Evolutionary conservation across 352 stramenopile species (phyloP).

Genomic region (Blastocystis sp.): DNA sequence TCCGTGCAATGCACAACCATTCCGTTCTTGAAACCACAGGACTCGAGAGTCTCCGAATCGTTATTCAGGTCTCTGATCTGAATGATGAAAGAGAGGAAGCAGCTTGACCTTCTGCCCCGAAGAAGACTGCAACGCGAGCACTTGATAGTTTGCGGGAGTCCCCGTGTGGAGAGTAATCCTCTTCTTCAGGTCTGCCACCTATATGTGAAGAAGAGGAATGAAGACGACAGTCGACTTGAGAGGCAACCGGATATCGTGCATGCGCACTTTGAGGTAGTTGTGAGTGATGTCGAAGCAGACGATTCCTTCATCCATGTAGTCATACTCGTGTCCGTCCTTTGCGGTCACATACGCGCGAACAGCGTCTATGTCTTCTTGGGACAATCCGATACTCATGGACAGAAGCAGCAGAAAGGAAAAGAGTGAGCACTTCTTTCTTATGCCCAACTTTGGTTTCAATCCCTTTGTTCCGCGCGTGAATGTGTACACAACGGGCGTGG

Average conservation of each 20-base stretch:
- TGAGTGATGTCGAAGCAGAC: constrained; percentile 94
- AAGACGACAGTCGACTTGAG: constrained; percentile 33
- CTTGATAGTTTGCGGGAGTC: constrained; percentile 87
- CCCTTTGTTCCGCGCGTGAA: constrained; percentile 61
- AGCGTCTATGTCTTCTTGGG: constrained; percentile 51
- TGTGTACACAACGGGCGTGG: constrained; percentile 69
- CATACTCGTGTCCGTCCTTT: constrained; percentile 86
- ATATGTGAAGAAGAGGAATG: not conserved
- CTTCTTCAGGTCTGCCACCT: constrained; percentile 82
- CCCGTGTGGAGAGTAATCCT: constrained; percentile 93
- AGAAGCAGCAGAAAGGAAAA: not conserved
- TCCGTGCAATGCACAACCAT: constrained; percentile 70
- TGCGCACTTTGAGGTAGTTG: constrained; percentile 92
- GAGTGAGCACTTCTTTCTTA: constrained; percentile 5
- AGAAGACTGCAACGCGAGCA: constrained; percentile 75
- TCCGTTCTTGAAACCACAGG: constrained; percentile 35
- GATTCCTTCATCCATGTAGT: constrained; percentile 84
- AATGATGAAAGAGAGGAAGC: not conserved
- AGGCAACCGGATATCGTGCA: constrained; percentile 89
- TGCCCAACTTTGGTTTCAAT: constrained; percentile 74
- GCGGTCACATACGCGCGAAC: constrained; percentile 83
- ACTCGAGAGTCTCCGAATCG: constrained; percentile 13
- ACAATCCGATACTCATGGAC: constrained; percentile 44
- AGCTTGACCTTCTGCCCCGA: not conserved
- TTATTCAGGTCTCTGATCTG: constrained; percentile 15